phyloP scores from a whole-genome alignment of 176 grass and related monocot genomes.

The Hordeum marinum region DNA sequence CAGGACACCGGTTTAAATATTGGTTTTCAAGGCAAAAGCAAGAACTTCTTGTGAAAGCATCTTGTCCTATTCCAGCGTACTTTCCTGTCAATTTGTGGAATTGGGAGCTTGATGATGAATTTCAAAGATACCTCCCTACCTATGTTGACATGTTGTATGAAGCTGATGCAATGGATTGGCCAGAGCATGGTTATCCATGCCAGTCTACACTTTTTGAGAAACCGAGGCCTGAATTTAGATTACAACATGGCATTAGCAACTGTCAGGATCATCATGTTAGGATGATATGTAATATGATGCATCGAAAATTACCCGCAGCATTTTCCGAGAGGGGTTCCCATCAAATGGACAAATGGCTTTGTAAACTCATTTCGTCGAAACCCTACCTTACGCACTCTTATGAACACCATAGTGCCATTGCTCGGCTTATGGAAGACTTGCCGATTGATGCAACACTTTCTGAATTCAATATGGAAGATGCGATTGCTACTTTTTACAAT shows the following conservation, averaged over 20 bases:
- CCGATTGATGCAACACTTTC: background rate
- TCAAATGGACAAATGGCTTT: background rate
- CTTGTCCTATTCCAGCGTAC: background rate
- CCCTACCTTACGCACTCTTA: background rate
- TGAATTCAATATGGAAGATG: background rate
- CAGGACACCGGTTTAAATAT: background rate
- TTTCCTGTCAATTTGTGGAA: conserved; percentile 3
- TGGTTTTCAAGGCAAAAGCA: conserved; percentile 20
- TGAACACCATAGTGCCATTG: background rate
- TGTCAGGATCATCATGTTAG: background rate
- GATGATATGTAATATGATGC: background rate
- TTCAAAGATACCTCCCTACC: no score
- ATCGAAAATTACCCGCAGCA: background rate
- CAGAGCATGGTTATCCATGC: background rate
- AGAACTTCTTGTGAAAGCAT: background rate
- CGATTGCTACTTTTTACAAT: background rate
- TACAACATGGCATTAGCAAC: background rate
- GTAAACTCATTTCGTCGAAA: background rate
- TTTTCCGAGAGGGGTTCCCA: background rate
- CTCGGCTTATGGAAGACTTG: background rate
- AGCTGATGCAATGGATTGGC: no score
- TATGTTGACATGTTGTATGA: no score
- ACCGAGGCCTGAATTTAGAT: conserved; percentile 15
- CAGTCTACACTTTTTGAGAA: background rate
- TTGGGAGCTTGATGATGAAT: conserved; percentile 8